phyloP scores from a whole-genome alignment of 371 early-diverging fungal genomes.

The Apophysomyces ossiformis region DNA sequence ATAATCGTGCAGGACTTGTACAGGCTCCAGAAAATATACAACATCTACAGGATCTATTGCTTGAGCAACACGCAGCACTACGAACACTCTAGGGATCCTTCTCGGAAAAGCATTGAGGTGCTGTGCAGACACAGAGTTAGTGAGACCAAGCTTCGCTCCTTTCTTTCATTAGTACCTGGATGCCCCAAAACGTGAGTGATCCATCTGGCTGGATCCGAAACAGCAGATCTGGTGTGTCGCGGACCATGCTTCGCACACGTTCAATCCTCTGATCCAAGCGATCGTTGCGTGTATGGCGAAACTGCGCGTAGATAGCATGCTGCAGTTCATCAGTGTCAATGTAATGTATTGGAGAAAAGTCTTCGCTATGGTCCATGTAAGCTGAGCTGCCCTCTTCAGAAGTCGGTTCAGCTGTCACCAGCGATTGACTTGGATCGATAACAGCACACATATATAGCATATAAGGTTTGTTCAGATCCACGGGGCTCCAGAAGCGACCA shows the following conservation, averaged over 20 bases:
- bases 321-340: conserved; percentile 62
- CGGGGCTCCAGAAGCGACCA: conserved; percentile 81
- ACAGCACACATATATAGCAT: conserved; percentile 69
- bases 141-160: no score
- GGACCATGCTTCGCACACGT: conserved; percentile 61
- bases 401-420: conserved; percentile 55
- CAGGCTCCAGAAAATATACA: conserved; percentile 62
- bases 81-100: conserved; percentile 69
- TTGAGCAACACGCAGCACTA: conserved; percentile 68
- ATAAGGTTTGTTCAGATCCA: conserved; percentile 46
- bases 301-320: conserved; percentile 47
- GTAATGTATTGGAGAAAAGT: conserved; percentile 66
- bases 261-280: conserved; percentile 44
- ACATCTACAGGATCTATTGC: conserved; percentile 60
- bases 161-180: conserved; percentile 57
- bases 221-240: conserved; percentile 81
- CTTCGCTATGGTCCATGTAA: conserved; percentile 17
- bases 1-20: conserved; percentile 62
- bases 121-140: conserved; percentile 29
- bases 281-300: conserved; percentile 34
- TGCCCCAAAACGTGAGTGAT: conserved; percentile 79
- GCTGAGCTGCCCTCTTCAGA: conserved; percentile 4
- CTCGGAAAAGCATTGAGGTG: conserved; percentile 66
- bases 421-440: conserved; percentile 73
- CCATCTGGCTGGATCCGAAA: conserved; percentile 76